phyloP scores from a whole-genome alignment of 345 rosid species.

The Trapa incisa region DNA sequence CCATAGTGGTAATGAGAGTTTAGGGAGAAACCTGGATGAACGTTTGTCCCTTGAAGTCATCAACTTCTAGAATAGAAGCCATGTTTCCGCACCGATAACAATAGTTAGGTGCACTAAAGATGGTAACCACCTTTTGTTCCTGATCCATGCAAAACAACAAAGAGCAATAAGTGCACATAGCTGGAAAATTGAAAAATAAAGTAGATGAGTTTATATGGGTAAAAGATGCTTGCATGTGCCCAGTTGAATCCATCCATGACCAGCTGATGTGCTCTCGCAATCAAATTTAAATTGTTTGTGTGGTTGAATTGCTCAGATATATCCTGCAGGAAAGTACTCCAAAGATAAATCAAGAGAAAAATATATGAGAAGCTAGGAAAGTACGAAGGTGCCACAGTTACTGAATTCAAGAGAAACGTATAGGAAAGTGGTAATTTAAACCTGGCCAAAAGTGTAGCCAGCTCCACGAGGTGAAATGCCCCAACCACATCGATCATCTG shows the following conservation, averaged over 20 bases:
- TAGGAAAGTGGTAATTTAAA: slow-evolving; percentile 9
- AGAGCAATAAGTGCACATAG: background rate
- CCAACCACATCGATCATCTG: slow-evolving; percentile 99
- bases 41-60: slow-evolving; percentile 75
- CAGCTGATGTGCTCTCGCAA: slow-evolving; percentile 96
- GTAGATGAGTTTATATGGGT: background rate
- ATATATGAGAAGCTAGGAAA: background rate
- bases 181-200: background rate
- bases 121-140: slow-evolving; percentile 98
- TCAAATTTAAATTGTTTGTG: slow-evolving; percentile 74
- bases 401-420: background rate
- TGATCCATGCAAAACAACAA: slow-evolving; percentile 23
- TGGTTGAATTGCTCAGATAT: slow-evolving; percentile 96
- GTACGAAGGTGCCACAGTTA: slow-evolving; percentile 2
- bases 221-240: slow-evolving; percentile 63
- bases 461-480: slow-evolving; percentile 99
- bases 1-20: too few relatives aligned
- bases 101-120: slow-evolving; percentile 95
- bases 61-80: slow-evolving; percentile 98
- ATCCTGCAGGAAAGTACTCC: slow-evolving; percentile 33
- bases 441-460: slow-evolving; percentile 97
- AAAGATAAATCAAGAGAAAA: too few relatives aligned
- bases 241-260: slow-evolving; percentile 98
- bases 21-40: slow-evolving; percentile 66
- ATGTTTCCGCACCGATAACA: slow-evolving; percentile 99